These are phyloP conservation scores for Pezicula neosporulosa DNA, from an alignment of 2,329 filamentous ascomycete genomes.

Conservation along the genomic window DNA sequence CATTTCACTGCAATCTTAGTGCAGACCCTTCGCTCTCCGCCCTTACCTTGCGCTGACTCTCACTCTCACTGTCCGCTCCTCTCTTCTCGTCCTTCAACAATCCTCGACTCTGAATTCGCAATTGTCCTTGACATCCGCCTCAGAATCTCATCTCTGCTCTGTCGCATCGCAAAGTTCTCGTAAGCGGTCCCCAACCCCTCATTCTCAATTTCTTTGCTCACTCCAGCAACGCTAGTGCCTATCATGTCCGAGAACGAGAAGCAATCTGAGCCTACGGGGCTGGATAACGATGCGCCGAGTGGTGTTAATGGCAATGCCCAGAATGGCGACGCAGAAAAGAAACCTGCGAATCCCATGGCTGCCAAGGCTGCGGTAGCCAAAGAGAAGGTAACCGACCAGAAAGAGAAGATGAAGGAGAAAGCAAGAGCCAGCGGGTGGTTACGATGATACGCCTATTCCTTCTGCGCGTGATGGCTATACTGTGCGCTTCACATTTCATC, in stretches of 20 bases:
- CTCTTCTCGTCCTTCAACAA: no score
- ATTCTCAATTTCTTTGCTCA: not conserved
- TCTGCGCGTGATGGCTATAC: slow-evolving; percentile 76
- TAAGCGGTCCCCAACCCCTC: not conserved
- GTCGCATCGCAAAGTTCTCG: not conserved
- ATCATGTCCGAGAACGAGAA: slow-evolving; percentile 14
- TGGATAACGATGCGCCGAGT: not conserved
- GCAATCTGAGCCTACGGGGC: slow-evolving; percentile 1
- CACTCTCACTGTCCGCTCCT: no score
- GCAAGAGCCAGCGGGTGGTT: slow-evolving; percentile 56
- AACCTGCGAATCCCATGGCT: slow-evolving; percentile 3
- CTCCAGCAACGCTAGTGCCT: no score
- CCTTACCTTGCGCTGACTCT: no score
- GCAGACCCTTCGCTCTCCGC: no score
- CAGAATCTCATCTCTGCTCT: no score
- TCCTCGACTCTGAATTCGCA: no score
- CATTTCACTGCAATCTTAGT: no score
- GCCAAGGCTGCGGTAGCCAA: slow-evolving; percentile 17
- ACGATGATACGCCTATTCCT: slow-evolving; percentile 75
- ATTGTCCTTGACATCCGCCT: no score
- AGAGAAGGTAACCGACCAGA: slow-evolving; percentile 25
- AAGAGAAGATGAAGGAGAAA: slow-evolving; percentile 27
- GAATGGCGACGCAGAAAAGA: slow-evolving; percentile 13
- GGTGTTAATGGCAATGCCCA: slow-evolving; percentile 5
- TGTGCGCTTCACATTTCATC: slow-evolving; percentile 78